phyloP scores from a whole-genome alignment of 1,139 yeast genomes.

The Trichomonascaceae sp. region DNA sequence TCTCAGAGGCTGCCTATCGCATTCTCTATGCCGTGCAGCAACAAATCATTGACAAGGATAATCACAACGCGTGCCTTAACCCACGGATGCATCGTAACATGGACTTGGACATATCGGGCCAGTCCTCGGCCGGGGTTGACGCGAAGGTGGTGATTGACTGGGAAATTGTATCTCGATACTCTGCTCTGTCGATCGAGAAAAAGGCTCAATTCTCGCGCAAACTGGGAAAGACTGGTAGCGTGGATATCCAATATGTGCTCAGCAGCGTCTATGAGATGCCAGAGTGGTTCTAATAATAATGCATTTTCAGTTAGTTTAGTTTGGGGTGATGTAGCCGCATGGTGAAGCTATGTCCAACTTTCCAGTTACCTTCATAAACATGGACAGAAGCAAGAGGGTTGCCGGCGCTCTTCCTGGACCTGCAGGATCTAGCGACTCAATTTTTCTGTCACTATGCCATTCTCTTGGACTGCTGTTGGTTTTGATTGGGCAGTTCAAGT shows the following conservation, averaged over 20 bases:
- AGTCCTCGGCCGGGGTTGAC: neutral
- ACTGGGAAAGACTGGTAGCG: conserved; percentile 2
- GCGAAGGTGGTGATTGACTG: neutral
- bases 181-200: neutral
- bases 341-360: no score
- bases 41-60: conserved; percentile 66
- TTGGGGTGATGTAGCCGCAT: no score
- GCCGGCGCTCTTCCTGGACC: no score
- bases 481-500: no score
- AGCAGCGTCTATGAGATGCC: neutral
- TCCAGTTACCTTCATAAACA: no score
- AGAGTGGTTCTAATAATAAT: neutral
- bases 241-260: neutral
- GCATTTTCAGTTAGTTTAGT: no score
- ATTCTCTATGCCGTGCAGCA: conserved; percentile 78
- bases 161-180: neutral
- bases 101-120: neutral
- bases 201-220: conserved; percentile 4
- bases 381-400: no score
- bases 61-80: conserved; percentile 66
- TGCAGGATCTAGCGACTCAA: no score
- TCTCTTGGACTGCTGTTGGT: no score
- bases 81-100: conserved; percentile 33
- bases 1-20: conserved; percentile 63
- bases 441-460: no score